These are phyloP conservation scores for Talaromyces atroroseus DNA, from an alignment of 2,329 filamentous ascomycete species.

Conservation along the genomic window DNA sequence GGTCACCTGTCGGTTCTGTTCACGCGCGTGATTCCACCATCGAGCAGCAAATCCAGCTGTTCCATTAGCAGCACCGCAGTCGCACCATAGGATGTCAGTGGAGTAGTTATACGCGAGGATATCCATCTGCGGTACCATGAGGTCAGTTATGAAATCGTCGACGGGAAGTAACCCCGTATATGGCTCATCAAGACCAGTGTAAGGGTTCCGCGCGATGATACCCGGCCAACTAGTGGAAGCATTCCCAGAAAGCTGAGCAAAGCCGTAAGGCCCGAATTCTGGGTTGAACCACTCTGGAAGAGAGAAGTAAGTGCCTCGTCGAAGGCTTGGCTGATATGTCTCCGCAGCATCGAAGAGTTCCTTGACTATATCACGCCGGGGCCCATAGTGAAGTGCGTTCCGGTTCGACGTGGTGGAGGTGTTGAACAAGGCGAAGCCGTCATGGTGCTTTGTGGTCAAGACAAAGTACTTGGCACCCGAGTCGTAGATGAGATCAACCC, in stretches of 20 bases:
- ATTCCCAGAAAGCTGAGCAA: slow-evolving; percentile 29
- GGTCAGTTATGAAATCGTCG: slow-evolving; percentile 36
- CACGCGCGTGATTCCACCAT: slow-evolving; percentile 40
- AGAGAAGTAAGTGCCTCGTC: slow-evolving; percentile 42
- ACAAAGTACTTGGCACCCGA: slow-evolving; percentile 48
- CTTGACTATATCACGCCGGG: slow-evolving; percentile 38
- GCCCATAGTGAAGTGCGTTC: slow-evolving; percentile 35
- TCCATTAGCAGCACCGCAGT: slow-evolving; percentile 41
- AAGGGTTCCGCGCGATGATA: slow-evolving; percentile 42
- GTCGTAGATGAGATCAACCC: slow-evolving; percentile 51
- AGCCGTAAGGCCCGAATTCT: slow-evolving; percentile 38
- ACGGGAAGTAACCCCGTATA: slow-evolving; percentile 43
- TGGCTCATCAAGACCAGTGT: slow-evolving; percentile 37
- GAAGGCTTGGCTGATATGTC: slow-evolving; percentile 39
- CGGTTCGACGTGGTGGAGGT: slow-evolving; percentile 37
- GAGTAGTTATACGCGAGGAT: slow-evolving; percentile 36
- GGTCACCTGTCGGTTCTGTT: slow-evolving; percentile 44
- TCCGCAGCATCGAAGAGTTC: slow-evolving; percentile 42
- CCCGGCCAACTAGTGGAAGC: slow-evolving; percentile 23
- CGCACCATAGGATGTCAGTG: slow-evolving; percentile 47
- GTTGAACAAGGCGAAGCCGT: slow-evolving; percentile 45
- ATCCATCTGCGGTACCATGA: slow-evolving; percentile 43
- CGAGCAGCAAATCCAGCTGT: slow-evolving; percentile 38
- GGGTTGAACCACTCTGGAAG: slow-evolving; percentile 46
- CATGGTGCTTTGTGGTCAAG: slow-evolving; percentile 43